Evolutionary conservation across 2,329 filamentous ascomycete species (phyloP), one percentile per base, ranked within the genome.

Genomic region (Arthrobotrys entomopaga): DNA sequence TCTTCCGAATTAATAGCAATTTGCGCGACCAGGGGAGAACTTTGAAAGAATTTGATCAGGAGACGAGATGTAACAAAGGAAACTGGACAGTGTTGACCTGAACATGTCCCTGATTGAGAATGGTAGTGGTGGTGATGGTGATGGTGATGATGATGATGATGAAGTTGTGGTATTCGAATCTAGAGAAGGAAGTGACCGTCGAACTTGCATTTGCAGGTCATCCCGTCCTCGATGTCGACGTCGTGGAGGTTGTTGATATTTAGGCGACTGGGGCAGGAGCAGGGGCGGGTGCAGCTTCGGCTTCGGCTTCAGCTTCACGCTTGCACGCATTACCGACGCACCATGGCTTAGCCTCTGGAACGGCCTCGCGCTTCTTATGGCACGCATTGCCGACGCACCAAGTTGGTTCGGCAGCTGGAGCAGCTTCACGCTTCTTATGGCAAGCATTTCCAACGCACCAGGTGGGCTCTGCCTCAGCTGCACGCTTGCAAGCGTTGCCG

Each of bases 11-110:
- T 57, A 57, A 57, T 16, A 69, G 50, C 65, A 69, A 16, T 59
- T 53, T 64, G 59, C 67, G 60, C 60, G 60, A 72, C 66, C 66
- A 65, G 58, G 66, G 48, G 34, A 43, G 54, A 64, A 58, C 52
- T 71, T 52, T 64, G 59, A 58, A 43, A 48, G 38, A 42, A 56
- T 58, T 52, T 71, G 59, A 64, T 71, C 40, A 29, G 56, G 59
- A 65, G 34, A 52, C n/a, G 15, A 42, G 60, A 65, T 60, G 58
- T 65, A 38, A 72, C 67, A 72, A 72, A 72, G 67, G 67, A 72
- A 72, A 72, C 49, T 52, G 67, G 67, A 72, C 67, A 72, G 60
- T 65, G 67, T 72, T 72, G 56, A 65, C 67, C 67, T 65, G 67
- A 72, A 72, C 67, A 65, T 72, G 50, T 58, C 49, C 66, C 66